Conservation (phyloP, 139 green algal species). For the Edaphochlamys debaryana region DNA sequence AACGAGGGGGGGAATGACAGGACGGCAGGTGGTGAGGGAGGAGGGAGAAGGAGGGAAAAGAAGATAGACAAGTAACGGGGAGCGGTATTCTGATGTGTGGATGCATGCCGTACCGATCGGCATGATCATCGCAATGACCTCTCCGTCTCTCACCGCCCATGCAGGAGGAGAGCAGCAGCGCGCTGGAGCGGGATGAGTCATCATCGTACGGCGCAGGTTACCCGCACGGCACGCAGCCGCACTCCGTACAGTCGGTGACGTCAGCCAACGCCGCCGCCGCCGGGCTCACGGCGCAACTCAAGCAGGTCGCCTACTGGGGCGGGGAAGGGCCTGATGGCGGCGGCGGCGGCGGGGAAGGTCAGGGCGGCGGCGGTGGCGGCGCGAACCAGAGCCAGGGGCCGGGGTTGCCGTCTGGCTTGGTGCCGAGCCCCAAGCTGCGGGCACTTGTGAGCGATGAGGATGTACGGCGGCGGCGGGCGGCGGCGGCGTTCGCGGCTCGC, state of each 20-base stretch:
- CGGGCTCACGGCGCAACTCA: too few species aligned
- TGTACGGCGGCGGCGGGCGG: background rate
- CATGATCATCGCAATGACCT: background rate
- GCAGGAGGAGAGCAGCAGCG: constrained; percentile 38
- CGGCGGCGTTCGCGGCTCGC: constrained; percentile 1
- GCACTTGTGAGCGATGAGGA: constrained; percentile 7
- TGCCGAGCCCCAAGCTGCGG: background rate
- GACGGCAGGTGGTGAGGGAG: background rate
- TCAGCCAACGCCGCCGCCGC: too few species aligned
- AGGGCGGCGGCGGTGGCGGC: too few species aligned
- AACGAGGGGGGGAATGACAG: too few species aligned
- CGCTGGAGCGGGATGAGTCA: background rate
- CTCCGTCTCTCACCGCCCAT: background rate
- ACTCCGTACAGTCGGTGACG: too few species aligned
- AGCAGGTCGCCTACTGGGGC: background rate
- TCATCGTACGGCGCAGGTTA: background rate
- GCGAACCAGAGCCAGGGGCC: background rate
- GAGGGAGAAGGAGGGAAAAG: background rate
- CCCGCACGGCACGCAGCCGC: background rate
- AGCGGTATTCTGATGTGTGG: background rate
- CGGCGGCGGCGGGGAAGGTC: too few species aligned
- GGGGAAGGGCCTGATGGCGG: too few species aligned
- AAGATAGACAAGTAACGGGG: background rate
- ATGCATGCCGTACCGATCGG: too few species aligned
- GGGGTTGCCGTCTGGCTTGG: background rate